A percentile compares a stretch with the other conserved stretches of the same genome.
phyloP scores from a whole-genome alignment of 1,284 basidiomycete genomes.

The Cystobasidium slooffiae region DNA sequence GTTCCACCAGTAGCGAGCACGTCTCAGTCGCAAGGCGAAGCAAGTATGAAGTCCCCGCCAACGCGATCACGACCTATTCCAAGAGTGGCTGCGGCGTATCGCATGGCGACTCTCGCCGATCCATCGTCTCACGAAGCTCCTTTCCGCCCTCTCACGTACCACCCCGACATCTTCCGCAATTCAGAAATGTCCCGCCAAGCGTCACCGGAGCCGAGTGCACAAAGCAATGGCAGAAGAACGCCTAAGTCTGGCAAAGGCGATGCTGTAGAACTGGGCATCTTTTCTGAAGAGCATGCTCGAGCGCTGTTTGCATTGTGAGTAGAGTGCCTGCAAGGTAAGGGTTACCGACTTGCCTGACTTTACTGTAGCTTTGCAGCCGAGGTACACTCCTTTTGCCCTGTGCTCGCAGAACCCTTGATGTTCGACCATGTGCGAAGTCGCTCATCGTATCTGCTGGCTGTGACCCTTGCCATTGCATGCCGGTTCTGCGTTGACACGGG shows the following conservation, averaged over 20 bases:
- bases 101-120: slow-evolving; percentile 15
- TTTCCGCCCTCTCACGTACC: slow-evolving; percentile 14
- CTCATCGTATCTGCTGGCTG: slow-evolving; percentile 9
- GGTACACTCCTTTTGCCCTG: slow-evolving; percentile 17
- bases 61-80: slow-evolving; percentile 12
- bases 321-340: not conserved
- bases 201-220: slow-evolving; percentile 3
- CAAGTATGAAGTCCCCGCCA: not conserved
- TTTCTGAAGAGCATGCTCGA: slow-evolving; percentile 5
- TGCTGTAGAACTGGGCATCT: slow-evolving; percentile 4
- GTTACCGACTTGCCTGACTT: not conserved
- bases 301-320: slow-evolving; percentile 24
- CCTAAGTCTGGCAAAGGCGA: slow-evolving; percentile 18
- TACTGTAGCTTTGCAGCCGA: slow-evolving; percentile 1
- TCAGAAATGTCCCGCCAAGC: slow-evolving; percentile 9
- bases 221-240: not conserved
- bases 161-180: slow-evolving; percentile 12
- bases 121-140: slow-evolving; percentile 19
- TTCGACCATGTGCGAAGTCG: slow-evolving; percentile 8
- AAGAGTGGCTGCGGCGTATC: not conserved
- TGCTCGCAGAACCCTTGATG: slow-evolving; percentile 10
- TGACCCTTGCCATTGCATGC: slow-evolving; percentile 5
- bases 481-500: slow-evolving; percentile 9
- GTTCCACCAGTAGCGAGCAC: not conserved
- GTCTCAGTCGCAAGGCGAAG: not conserved